phyloP scores from a whole-genome alignment of 2,329 filamentous ascomycete species.

The Emmonsiellopsis sp. region DNA sequence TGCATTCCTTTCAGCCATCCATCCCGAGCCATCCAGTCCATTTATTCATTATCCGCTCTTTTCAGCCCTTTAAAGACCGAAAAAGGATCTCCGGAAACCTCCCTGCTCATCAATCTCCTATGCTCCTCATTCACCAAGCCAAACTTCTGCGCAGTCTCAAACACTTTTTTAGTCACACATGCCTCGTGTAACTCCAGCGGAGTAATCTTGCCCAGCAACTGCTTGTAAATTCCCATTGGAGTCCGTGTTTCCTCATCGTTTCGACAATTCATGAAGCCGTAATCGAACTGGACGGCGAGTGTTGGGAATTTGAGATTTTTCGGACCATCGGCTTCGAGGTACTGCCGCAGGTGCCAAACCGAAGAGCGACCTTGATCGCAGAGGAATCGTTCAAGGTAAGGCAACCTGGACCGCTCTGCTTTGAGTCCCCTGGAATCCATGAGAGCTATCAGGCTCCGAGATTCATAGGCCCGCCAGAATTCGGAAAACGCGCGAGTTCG shows the following conservation, averaged over 20 bases:
- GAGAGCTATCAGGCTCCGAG: slow-evolving; percentile 17
- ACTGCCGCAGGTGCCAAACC: slow-evolving; percentile 23
- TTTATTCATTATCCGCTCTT: no score
- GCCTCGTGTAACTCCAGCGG: slow-evolving; percentile 18
- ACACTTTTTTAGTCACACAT: slow-evolving; percentile 17
- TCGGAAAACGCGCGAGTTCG: slow-evolving; percentile 12
- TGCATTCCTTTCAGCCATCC: no score
- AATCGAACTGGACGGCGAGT: slow-evolving; percentile 12
- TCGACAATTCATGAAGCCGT: slow-evolving; percentile 21
- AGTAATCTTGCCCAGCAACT: slow-evolving; percentile 14
- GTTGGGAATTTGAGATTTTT: slow-evolving; percentile 7
- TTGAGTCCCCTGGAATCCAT: slow-evolving; percentile 20
- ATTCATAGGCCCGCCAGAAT: slow-evolving; percentile 22
- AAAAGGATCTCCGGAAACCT: no score
- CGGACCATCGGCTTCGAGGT: slow-evolving; percentile 16
- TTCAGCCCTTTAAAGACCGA: no score
- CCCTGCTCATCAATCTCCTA: neutral
- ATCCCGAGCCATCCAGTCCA: no score
- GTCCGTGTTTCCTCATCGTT: slow-evolving; percentile 19
- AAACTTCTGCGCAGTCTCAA: slow-evolving; percentile 13
- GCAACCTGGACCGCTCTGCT: slow-evolving; percentile 10
- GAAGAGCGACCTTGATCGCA: slow-evolving; percentile 14
- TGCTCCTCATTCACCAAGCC: neutral
- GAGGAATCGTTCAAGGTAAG: slow-evolving; percentile 15
- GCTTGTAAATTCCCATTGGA: slow-evolving; percentile 20